Evolutionary conservation across 2,329 filamentous ascomycete species (phyloP), one percentile per base, ranked within the genome.

Genomic region (Colletotrichum musae): DNA sequence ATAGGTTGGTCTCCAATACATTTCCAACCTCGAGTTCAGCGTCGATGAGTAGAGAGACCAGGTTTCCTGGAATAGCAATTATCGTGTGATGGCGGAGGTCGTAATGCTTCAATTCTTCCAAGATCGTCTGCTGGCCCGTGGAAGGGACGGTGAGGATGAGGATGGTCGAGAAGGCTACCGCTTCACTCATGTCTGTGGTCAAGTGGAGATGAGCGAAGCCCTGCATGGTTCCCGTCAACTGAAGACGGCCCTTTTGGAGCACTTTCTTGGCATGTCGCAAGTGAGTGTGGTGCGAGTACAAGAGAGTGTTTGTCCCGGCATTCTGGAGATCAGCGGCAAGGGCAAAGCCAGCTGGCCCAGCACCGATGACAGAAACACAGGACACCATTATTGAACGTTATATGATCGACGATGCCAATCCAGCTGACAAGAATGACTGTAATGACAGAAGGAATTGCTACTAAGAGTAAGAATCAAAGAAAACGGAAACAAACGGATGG

Each of bases 341-440:
- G 47, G 62, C 62, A 24, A 65, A 65, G 28, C 62, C 62, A 43
- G 62, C 62, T 52, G 62, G 62, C 62, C 62, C 62, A 24, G 62
- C 62, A 48, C 62, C 62, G 10, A 65, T n/a, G 13, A 65, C 21
- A 13, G 56, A 65, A 13, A 65, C 56, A 16, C 26, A 36, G 1
- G 54, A 60, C 21, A 53, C 47, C 48, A 48, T 26, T 36, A 13
- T n/a, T 47, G 10, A 1, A n/a, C 15, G 16, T 6, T 43, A 48
- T 36, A 24, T 10, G 15, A 39, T 10, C 56, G 7, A 48, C 21
- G 16, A 58, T 6, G 5, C 16, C 4, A 18, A 43, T 15, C 41
- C 13, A 43, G 41, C 16, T 43, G 41, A 43, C 41, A 43, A 12
- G 6, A 15, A 43, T 43, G 13, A 43, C 13, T 15, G 41, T 15